phyloP scores from a whole-genome alignment of 148 eudicot genomes.

The Rheum nobile region DNA sequence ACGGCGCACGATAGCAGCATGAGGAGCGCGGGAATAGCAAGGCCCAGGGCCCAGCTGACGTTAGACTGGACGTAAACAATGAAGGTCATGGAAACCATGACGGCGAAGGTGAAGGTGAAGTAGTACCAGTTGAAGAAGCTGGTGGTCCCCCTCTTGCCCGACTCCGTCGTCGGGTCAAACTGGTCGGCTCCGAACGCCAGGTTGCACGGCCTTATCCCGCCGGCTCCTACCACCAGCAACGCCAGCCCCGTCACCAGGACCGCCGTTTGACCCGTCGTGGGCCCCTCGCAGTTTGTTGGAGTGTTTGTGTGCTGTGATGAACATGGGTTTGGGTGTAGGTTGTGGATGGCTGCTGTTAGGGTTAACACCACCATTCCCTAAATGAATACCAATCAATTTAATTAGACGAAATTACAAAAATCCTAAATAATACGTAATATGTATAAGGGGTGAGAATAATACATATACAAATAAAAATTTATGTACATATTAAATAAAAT shows the following conservation, averaged over 20 bases:
- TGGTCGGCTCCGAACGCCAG: slow-evolving; percentile 61
- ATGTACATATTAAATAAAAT: too few species aligned
- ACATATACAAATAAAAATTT: too few species aligned
- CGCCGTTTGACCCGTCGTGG: slow-evolving; percentile 34
- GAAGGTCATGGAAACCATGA: slow-evolving; percentile 42
- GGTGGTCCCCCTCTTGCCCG: slow-evolving; percentile 40
- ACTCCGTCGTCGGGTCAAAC: slow-evolving; percentile 43
- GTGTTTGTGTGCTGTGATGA: too few species aligned
- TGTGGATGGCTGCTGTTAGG: slow-evolving; percentile 33
- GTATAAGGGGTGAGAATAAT: too few species aligned
- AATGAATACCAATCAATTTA: not conserved
- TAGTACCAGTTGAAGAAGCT: slow-evolving; percentile 68
- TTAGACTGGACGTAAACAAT: slow-evolving; percentile 45
- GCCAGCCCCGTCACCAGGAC: slow-evolving; percentile 26
- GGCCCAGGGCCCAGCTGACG: slow-evolving; percentile 42
- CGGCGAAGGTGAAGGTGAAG: slow-evolving; percentile 48
- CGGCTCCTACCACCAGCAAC: slow-evolving; percentile 35
- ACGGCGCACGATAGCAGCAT: slow-evolving; percentile 41
- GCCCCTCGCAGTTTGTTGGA: slow-evolving; percentile 19
- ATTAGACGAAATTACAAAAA: not conserved
- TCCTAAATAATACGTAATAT: too few species aligned
- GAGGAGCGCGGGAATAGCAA: slow-evolving; percentile 38
- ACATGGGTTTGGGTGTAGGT: slow-evolving; percentile 30
- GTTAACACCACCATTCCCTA: slow-evolving; percentile 45
- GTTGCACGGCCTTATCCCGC: slow-evolving; percentile 54